Conservation (phyloP, 2,329 filamentous ascomycete species). For the Beauveria sp. region DNA sequence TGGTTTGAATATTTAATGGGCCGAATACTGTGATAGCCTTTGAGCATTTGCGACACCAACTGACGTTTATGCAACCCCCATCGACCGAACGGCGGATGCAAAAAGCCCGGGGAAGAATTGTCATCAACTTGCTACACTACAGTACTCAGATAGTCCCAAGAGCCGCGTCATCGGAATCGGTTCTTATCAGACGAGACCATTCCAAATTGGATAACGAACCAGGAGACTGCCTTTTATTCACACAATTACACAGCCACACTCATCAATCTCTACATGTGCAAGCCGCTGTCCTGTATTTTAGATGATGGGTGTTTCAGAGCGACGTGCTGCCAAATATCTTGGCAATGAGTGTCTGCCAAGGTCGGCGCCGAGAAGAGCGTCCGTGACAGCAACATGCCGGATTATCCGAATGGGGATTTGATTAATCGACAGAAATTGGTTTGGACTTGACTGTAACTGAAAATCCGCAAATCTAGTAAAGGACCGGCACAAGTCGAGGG, state of each 20-base stretch:
- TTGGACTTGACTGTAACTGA: background rate
- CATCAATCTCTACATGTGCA: too few species aligned
- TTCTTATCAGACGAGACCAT: background rate
- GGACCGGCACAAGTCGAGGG: background rate
- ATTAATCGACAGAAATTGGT: background rate
- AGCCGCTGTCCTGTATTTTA: background rate
- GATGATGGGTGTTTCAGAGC: background rate
- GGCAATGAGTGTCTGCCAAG: background rate
- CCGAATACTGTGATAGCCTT: background rate
- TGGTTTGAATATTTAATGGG: background rate
- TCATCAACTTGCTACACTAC: background rate
- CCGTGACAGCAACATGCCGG: background rate
- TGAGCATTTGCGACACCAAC: background rate
- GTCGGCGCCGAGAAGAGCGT: background rate
- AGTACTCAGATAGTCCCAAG: background rate
- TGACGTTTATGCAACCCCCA: background rate
- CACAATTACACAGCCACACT: background rate
- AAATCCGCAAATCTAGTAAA: background rate
- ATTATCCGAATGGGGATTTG: background rate
- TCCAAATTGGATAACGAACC: background rate
- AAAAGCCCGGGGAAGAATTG: background rate
- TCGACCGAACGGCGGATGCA: background rate
- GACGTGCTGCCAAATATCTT: background rate
- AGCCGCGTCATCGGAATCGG: background rate
- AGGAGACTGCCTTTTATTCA: background rate